These are phyloP conservation scores for Pichia pseudocactophila DNA, from an alignment of 805 yeast genomes.

Conservation along the genomic window DNA sequence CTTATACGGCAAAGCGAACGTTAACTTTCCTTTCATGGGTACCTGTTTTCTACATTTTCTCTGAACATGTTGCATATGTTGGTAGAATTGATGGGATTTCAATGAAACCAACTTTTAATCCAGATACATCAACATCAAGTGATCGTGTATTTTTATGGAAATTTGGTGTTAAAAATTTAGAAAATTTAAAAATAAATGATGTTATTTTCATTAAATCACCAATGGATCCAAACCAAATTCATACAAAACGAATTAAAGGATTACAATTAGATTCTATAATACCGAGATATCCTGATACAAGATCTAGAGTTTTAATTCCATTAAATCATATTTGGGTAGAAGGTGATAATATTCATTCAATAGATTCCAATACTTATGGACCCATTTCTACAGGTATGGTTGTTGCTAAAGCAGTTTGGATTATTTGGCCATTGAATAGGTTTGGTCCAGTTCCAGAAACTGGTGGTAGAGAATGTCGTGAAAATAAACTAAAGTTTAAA, in stretches of 20 bases:
- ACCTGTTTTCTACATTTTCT: constrained; percentile 63
- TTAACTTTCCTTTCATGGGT: constrained; percentile 55
- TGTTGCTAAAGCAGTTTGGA: constrained; percentile 59
- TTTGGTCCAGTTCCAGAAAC: constrained; percentile 36
- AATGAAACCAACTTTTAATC: constrained; percentile 84
- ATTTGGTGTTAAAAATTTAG: constrained; percentile 40
- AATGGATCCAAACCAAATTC: constrained; percentile 61
- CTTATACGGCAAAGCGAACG: constrained; percentile 24
- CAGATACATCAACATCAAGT: constrained; percentile 29
- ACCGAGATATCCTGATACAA: constrained; percentile 62
- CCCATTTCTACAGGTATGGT: constrained; percentile 78
- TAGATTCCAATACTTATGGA: constrained; percentile 84
- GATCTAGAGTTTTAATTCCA: constrained; percentile 53
- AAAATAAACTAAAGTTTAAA: constrained; percentile 14
- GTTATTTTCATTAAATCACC: constrained; percentile 76
- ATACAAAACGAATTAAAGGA: constrained; percentile 75
- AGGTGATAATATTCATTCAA: constrained; percentile 80
- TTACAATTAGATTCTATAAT: constrained; percentile 59
- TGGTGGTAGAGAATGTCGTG: constrained; percentile 48
- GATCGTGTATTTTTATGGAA: constrained; percentile 69
- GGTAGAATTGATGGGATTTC: constrained; percentile 73
- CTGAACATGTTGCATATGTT: constrained; percentile 64
- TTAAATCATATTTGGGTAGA: constrained; percentile 88
- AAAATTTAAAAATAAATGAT: constrained; percentile 50
- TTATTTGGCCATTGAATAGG: constrained; percentile 64